Base-by-base conservation (phyloP, 352 stramenopile species). In the Globisporangium paroecandrum region DNA sequence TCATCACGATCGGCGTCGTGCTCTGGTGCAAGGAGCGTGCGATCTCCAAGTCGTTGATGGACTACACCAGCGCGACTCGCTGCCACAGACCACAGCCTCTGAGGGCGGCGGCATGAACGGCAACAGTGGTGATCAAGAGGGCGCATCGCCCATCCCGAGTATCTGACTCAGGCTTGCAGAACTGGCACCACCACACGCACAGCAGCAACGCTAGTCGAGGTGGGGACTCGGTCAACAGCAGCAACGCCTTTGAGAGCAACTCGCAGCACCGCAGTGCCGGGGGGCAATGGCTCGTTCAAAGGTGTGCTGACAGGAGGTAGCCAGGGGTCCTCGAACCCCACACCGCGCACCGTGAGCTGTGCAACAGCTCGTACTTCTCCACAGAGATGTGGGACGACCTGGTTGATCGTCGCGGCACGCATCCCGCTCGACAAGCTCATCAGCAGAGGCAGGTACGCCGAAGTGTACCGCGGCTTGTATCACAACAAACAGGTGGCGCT, bases 401-500 rank as follows among this genome's bases (percentile, higher is more conserved):
- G 38, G 61, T 67, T 67, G 7, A 71, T 89, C 56, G 68, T 85
- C 46, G 73, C 73, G 3, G 74, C 73, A 10, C 77, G 78, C 3
- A 74, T 87, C 29, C 75, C 78, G n/a, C 68, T 80, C 25, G 77
- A 86, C 32, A 71, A 69, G 4, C 64, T 85, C n/a, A 75, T 89
- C 64, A 77, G 74, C 34, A 65, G 75, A 13, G 82, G 82, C 27
- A 78, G 73, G 0, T 90, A 87, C 59, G 79, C 78, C 4, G 78
- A 89, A 68, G 78, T 90, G 2, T 90, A 84, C 64, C 66, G 65
- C 22, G 82, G 82, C 1, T 66, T 32, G 0, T 88, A 78, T 36
- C 66, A 80, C 15, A 58, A 66, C 22, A 53, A 74, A 10, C 47
- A 67, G 0, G 78, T 90, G 5, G 77, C 80, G 0, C 72, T 88